Conservation (phyloP, 2,329 filamentous ascomycete species). For the Fulvia fulva region DNA sequence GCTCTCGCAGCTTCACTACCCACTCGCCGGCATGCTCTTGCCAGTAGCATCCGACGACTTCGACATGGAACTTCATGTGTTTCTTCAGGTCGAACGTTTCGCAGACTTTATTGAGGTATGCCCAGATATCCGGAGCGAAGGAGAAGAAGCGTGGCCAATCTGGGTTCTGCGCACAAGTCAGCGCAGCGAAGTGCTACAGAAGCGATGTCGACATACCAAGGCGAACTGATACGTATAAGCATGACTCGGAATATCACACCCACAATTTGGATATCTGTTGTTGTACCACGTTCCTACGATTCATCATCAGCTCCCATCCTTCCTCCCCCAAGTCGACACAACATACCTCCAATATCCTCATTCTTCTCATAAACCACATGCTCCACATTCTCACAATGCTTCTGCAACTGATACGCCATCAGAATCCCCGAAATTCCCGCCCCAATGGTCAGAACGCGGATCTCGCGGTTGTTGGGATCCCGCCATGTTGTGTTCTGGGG, state of each 20-base stretch:
- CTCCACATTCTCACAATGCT: conserved; percentile 43
- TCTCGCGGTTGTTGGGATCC: conserved; percentile 34
- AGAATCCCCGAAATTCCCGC: conserved; percentile 47
- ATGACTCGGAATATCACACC: conserved; percentile 3
- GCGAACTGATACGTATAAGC: conserved; percentile 5
- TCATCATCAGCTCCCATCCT: neutral
- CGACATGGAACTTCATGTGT: conserved; percentile 3
- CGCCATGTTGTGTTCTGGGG: neutral
- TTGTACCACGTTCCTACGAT: conserved; percentile 35
- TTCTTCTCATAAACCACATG: conserved; percentile 49
- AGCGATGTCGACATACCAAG: neutral
- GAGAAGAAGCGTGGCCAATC: conserved; percentile 6
- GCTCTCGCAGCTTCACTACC: neutral
- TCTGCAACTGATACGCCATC: conserved; percentile 46
- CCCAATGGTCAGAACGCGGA: conserved; percentile 48
- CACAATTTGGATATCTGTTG: neutral
- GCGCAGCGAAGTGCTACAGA: too few relatives aligned
- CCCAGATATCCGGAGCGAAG: conserved; percentile 1
- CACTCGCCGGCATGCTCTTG: conserved; percentile 5
- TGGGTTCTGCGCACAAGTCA: neutral
- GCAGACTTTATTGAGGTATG: conserved; percentile 2
- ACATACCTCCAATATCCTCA: conserved; percentile 33
- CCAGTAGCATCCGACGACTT: neutral
- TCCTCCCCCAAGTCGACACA: neutral
- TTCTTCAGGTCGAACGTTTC: conserved; percentile 5